Evolutionary conservation across 75 land plant genomes (phyloP).

Genomic region (Pinus taeda): DNA sequence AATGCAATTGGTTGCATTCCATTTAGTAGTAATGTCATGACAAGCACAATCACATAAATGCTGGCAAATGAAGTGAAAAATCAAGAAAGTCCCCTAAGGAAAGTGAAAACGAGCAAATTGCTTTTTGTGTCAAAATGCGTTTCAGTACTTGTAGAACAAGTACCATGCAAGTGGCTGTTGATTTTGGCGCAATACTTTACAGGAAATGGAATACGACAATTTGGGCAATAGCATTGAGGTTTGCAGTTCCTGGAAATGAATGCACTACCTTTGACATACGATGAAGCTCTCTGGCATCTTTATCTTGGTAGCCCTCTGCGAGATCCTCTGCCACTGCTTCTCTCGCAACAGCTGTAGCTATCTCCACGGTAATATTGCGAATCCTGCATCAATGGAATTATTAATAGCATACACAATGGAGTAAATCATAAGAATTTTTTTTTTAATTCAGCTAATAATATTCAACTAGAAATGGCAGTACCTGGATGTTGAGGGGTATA

Average conservation of each 20-base stretch:
- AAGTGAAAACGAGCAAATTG: too few relatives aligned
- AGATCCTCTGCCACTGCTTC: constrained; percentile 90
- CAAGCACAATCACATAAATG: not conserved
- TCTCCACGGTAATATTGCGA: constrained; percentile 85
- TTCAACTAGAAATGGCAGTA: constrained; percentile 10
- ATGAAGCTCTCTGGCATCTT: constrained; percentile 70
- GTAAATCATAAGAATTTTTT: not conserved
- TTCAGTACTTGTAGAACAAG: not conserved
- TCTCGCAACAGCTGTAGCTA: constrained; percentile 85
- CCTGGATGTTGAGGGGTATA: constrained; percentile 91
- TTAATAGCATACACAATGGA: constrained; percentile 1
- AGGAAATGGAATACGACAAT: not conserved
- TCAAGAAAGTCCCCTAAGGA: too few relatives aligned
- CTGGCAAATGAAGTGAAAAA: too few relatives aligned
- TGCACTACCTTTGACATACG: constrained; percentile 47
- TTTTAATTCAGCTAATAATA: not conserved
- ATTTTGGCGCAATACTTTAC: not conserved
- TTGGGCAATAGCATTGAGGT: not conserved
- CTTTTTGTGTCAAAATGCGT: not conserved
- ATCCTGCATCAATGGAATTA: constrained; percentile 42
- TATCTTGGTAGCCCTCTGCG: constrained; percentile 87
- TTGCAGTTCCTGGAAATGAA: not conserved
- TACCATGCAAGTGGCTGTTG: not conserved
- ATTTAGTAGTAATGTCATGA: not conserved
- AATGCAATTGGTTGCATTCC: not conserved